Evolutionary conservation across 2,329 filamentous ascomycete species (phyloP).

Genomic region (Ceratocystis diversiconidia): DNA sequence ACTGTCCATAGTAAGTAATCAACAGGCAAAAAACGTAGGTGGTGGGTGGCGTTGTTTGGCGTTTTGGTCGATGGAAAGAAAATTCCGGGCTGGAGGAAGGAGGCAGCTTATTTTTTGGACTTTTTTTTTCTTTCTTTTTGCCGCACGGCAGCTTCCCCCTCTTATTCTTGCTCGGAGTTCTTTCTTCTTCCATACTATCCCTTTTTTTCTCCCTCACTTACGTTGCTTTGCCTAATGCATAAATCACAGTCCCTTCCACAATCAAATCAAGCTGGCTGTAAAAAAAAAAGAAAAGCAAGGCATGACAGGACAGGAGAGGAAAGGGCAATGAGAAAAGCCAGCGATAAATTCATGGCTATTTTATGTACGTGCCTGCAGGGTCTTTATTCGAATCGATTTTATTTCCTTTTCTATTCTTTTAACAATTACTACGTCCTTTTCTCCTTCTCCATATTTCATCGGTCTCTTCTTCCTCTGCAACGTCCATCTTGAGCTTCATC

Average conservation of each 20-base stretch:
- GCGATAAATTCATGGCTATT: neutral
- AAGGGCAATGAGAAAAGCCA: neutral
- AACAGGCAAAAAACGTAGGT: neutral
- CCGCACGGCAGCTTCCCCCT: neutral
- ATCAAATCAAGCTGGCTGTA: neutral
- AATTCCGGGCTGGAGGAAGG: neutral
- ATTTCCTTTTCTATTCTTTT: conserved; percentile 7
- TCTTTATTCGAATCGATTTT: neutral
- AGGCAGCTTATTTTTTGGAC: neutral
- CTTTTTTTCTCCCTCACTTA: neutral
- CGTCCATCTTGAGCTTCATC: neutral
- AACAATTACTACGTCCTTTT: neutral
- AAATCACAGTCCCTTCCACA: conserved; percentile 5
- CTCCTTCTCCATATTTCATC: conserved; percentile 1
- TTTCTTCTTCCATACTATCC: neutral
- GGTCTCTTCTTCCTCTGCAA: conserved; percentile 1
- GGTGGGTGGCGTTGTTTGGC: neutral
- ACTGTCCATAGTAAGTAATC: neutral
- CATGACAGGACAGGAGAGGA: neutral
- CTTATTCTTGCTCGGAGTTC: conserved; percentile 2
- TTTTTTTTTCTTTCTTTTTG: conserved; percentile 4
- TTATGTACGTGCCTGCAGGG: neutral
- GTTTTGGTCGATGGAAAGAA: neutral
- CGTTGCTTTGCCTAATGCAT: conserved; percentile 3
- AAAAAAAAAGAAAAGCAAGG: neutral